Evolutionary conservation across 2,329 filamentous ascomycete genomes (phyloP), one percentile per base, ranked within the genome.

Genomic region (Corinectria fuckeliana): DNA sequence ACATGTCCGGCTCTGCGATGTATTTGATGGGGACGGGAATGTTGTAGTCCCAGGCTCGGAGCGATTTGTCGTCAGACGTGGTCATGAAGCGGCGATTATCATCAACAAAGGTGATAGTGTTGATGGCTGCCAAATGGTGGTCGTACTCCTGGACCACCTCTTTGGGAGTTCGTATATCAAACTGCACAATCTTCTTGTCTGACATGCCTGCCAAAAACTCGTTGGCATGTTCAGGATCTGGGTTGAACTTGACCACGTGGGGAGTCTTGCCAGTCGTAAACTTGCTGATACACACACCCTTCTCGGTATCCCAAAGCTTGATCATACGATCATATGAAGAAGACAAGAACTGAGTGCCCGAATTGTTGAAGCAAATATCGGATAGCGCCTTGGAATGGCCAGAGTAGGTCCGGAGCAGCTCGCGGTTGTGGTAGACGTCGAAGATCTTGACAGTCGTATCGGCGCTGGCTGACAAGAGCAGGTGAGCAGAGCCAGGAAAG

Each of bases 11-110:
- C 75, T 99, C 95, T 23, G 94, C 94, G 71, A 97, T 96, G 80
- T 96, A 96, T 75, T 97, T 98, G 83, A 99, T 98, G 0, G 95
- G 95, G 0, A 99, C 95, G 1, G 95, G 95, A 68, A 99, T 98
- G 69, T 93, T 92, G 80, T 96, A 98, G 78, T 99, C 96, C 96
- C 96, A 99, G 1, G 94, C 94, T 61, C 95, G 90, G 21, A 99
- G 85, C 7, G 91, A 94, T 76, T 97, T 97, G 81, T 99, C 95
- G 80, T 99, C 95, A 0, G 92, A 96, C 1, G 96, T 99, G 23
- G 94, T 96, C 81, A 99, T 95, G 83, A 99, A 99, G 38, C 96
- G 91, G 32, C 94, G 88, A 76, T 93, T 92, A 59, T 96, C 89
- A 75, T 99, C 95, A 66, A 96, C 92, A 76, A 98, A 99, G 4